Evolutionary conservation across 305 asterid genomes (phyloP), one percentile per base, ranked within the genome.

Genomic region (Solanum hybrid): DNA sequence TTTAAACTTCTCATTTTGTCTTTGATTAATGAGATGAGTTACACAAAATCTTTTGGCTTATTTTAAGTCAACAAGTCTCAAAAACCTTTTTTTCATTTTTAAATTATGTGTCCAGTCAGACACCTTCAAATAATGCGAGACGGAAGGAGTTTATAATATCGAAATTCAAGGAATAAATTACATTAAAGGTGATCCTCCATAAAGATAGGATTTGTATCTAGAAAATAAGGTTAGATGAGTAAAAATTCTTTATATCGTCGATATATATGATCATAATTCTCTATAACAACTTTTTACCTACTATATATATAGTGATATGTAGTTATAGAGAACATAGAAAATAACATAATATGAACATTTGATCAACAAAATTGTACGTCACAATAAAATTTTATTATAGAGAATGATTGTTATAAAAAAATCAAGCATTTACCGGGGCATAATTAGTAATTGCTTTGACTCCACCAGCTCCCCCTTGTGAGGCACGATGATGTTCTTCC

Each of bases 381-480:
- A 51, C n/a, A 6, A 1, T 51, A 51, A 51, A 51, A 6, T 5
- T 15, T 51, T 51, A 51, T 51, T 6, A 56, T 56, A 1, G 24
- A 56, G 4, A 56, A 56, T 56, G 0, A 56, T 19, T 56, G 24
- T 56, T 56, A 56, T 17, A 17, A 56, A 51, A 17, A 6, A 6
- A 56, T 15, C 2, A 2, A 56, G 34, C 6, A 82, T 84, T 88
- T 92, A 96, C 99, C 91, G 99, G 98, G 29, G 96, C 97, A 91
- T 96, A 96, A 88, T 96, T 96, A 26, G 98, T 95, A 13, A 95
- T 94, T 91, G 96, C 93, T 89, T 96, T 95, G 86, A 95, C 94
- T 66, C 98, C 99, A 77, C 99, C 98, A 80, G 94, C 96, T 64
- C 99, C 99, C 37, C 98, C 99, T 22, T 92, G 93, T 34, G 93